Conservation (phyloP, 306 rosid species). For the Hippophae gyantsensis region DNA sequence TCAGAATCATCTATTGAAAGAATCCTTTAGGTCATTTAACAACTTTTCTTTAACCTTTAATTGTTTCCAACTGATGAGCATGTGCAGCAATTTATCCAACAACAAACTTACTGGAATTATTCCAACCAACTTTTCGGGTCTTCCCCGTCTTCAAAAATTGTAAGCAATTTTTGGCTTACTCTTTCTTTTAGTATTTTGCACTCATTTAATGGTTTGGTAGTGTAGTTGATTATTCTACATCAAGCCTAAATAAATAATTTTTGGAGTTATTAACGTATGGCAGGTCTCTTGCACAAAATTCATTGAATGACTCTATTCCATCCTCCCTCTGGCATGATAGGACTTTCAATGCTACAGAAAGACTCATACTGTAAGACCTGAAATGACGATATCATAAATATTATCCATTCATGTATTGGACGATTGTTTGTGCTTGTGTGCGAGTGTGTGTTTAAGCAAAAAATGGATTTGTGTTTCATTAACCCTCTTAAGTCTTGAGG, state of each 20-base stretch:
- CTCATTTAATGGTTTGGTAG: not conserved
- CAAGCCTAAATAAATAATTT: no score
- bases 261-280: not conserved
- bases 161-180: constrained; percentile 30
- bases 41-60: no score
- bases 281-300: constrained; percentile 52
- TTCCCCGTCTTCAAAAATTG: constrained; percentile 66
- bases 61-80: no score
- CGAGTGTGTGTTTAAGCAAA: not conserved
- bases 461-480: not conserved
- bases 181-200: not conserved
- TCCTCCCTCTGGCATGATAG: constrained; percentile 43
- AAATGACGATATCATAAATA: not conserved
- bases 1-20: no score
- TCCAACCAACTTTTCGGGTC: constrained; percentile 37
- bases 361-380: constrained; percentile 45
- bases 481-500: not conserved
- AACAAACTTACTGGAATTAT: constrained; percentile 62
- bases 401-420: constrained; percentile 1
- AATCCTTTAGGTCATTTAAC: no score
- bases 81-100: constrained; percentile 53
- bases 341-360: constrained; percentile 27
- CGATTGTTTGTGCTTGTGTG: not conserved
- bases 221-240: no score
- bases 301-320: constrained; percentile 41